phyloP scores from a whole-genome alignment of 202 grass and related monocot genomes.

The Schoenoplectus triqueter region DNA sequence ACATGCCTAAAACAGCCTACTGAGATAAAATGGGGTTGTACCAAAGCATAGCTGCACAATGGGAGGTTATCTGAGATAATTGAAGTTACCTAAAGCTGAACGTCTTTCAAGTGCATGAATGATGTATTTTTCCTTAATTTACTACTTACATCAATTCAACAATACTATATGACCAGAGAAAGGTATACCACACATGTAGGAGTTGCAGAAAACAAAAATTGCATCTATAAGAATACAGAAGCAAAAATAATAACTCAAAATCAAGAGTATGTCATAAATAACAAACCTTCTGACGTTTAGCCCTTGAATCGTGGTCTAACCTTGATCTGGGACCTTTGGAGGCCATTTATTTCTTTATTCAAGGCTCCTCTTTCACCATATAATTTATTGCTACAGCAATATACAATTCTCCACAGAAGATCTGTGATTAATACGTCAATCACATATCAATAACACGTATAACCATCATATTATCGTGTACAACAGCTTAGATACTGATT shows the following conservation, averaged over 20 bases:
- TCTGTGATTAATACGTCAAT: conserved; percentile 14
- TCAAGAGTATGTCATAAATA: conserved; percentile 36
- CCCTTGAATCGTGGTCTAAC: conserved; percentile 89
- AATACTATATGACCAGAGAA: not conserved
- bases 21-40: not conserved
- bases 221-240: conserved; percentile 28
- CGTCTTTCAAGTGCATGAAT: not conserved
- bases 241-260: conserved; percentile 31
- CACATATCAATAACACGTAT: conserved; percentile 1
- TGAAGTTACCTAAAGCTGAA: not conserved
- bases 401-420: conserved; percentile 22
- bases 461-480: not conserved
- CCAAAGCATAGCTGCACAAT: not conserved
- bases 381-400: conserved; percentile 29
- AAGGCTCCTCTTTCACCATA: conserved; percentile 34
- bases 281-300: conserved; percentile 92
- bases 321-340: conserved; percentile 94
- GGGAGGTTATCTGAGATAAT: not conserved
- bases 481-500: not conserved
- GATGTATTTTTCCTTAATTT: not conserved
- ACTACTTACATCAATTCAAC: conserved; percentile 6
- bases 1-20: conserved; percentile 5
- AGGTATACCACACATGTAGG: not conserved
- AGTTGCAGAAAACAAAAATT: not conserved
- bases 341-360: conserved; percentile 64